These are phyloP conservation scores for Fusarium staphyleae DNA, from an alignment of 2,329 filamentous ascomycete genomes.

Conservation along the genomic window DNA sequence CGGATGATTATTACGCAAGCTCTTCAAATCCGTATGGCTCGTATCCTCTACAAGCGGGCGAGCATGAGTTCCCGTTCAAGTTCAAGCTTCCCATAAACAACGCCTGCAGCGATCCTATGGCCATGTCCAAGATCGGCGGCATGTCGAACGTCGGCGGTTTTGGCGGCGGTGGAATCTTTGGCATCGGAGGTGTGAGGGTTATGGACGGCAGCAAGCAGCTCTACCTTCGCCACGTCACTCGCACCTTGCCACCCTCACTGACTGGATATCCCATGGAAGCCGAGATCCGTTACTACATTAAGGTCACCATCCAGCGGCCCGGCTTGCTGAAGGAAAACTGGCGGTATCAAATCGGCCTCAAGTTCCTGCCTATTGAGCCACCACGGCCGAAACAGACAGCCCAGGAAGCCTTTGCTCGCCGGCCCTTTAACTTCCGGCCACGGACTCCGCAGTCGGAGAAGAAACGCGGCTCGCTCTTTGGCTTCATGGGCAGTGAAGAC, in stretches of 20 bases:
- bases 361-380: constrained; percentile 91
- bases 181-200: constrained; percentile 61
- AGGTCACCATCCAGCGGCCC: constrained; percentile 91
- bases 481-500: constrained; percentile 45
- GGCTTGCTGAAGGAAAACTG: constrained; percentile 91
- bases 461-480: constrained; percentile 69
- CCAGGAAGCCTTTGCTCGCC: constrained; percentile 84
- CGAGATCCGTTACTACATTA: constrained; percentile 92
- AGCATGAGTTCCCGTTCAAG: constrained; percentile 78
- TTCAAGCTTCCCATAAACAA: constrained; percentile 85
- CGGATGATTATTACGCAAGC: constrained; percentile 58
- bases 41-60: constrained; percentile 70
- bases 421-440: constrained; percentile 66
- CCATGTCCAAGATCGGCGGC: constrained; percentile 62
- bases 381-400: constrained; percentile 71
- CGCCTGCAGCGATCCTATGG: constrained; percentile 64
- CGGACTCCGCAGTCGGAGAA: constrained; percentile 48
- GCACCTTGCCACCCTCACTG: constrained; percentile 86
- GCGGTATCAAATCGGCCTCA: constrained; percentile 72
- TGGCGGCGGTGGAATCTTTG: constrained; percentile 55
- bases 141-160: constrained; percentile 62
- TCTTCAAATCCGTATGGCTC: constrained; percentile 53
- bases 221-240: constrained; percentile 75
- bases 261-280: constrained; percentile 87
- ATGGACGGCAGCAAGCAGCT: constrained; percentile 71